These are phyloP conservation scores for Lachnellula subtilissima DNA, from an alignment of 2,329 filamentous ascomycete species.

Conservation along the genomic window DNA sequence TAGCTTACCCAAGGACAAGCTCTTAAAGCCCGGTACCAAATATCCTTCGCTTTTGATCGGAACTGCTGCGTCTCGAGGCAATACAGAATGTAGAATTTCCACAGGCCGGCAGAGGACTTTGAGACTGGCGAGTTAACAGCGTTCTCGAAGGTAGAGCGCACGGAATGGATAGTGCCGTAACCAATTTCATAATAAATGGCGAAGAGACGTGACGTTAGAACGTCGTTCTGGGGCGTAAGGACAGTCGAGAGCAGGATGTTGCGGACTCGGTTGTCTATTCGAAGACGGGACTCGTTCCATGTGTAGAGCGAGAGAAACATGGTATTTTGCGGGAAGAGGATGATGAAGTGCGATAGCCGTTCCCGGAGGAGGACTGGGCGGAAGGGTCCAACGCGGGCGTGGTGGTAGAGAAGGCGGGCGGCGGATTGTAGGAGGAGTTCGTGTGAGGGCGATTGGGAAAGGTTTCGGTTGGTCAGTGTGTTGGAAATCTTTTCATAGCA, in stretches of 20 bases:
- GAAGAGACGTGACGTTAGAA: constrained; percentile 48
- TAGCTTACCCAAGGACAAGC: constrained; percentile 50
- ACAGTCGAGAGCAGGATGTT: constrained; percentile 48
- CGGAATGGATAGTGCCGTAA: constrained; percentile 46
- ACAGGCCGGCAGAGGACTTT: constrained; percentile 40
- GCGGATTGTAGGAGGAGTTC: constrained; percentile 68
- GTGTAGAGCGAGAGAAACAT: constrained; percentile 68
- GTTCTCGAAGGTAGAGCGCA: constrained; percentile 50
- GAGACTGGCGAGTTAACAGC: constrained; percentile 38
- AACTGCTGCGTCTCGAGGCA: constrained; percentile 38
- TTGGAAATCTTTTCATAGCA: constrained; percentile 39
- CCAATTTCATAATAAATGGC: constrained; percentile 50
- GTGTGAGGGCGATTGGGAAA: constrained; percentile 36
- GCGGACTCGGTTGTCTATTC: constrained; percentile 73
- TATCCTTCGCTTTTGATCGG: constrained; percentile 38
- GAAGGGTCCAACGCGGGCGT: constrained; percentile 55
- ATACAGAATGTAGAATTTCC: constrained; percentile 49
- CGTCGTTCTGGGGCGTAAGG: constrained; percentile 30
- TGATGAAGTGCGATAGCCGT: constrained; percentile 56
- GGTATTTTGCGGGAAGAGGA: constrained; percentile 68
- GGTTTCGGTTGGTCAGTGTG: constrained; percentile 38
- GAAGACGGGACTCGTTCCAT: constrained; percentile 68
- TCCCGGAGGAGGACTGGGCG: constrained; percentile 61
- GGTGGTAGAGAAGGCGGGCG: constrained; percentile 62
- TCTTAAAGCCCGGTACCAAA: constrained; percentile 52